Base-by-base conservation (phyloP, 2,329 filamentous ascomycete species). In the Aspergillus sclerotialis region DNA sequence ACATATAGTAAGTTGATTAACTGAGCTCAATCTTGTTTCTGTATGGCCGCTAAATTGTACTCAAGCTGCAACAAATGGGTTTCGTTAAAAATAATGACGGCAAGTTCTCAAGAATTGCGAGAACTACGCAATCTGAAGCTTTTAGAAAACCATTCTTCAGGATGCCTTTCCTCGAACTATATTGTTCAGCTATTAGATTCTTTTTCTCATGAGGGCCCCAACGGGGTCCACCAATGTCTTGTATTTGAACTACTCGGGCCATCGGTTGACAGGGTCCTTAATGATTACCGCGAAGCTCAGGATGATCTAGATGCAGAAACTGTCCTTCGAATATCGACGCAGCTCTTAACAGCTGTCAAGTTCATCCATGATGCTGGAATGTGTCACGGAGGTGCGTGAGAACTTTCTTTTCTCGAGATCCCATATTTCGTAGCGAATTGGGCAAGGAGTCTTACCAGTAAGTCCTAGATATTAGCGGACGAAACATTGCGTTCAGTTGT, bases 231-330 rank as follows among this genome's bases (percentile, higher is more conserved):
- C 33, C 39, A 44, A 36, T 61, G 56, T 39, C 48, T 64, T 27
- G 52, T 61, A n/a, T 53, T 53, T 37, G 50, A 59, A 40, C 36
- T 58, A 19, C 45, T 60, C 12, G 54, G 57, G 2, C 56, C 55
- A 14, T 43, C 45, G 2, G 42, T 58, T 26, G 39, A 48, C 43
- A 33, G 35, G 12, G 42, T 58, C 24, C 37, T 52, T n/a, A 13
- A 32, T 4, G 43, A 51, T 17, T 49, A 53, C 32, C 28, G 36
- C 25, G 14, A 42, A 7, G 11, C 10, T 13, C 21, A 36, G 4
- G 46, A 58, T 1, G 35, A 38, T 6, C 45, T 59, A 11, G 25
- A 38, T 8, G 27, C 46, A 3, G 46, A 49, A 14, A 50, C 30
- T n/a, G 39, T 56, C n/a, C 18, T 55, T 4, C 48, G 39, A 43